phyloP scores from a whole-genome alignment of 371 early-diverging fungal genomes.

The Mortierella sp. region DNA sequence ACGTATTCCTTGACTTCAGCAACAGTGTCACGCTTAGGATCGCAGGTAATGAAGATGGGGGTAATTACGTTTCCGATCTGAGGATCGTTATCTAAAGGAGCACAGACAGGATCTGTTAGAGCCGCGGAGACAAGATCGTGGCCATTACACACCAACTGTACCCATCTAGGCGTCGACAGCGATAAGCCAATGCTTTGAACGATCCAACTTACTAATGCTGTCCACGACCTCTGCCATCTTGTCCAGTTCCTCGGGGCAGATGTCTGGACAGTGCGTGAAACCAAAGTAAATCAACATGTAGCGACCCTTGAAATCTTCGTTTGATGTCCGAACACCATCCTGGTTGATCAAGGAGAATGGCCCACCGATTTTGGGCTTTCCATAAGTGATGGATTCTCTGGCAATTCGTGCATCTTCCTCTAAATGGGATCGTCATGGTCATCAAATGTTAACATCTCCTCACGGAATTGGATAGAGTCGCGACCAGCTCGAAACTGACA shows the following conservation, averaged over 20 bases:
- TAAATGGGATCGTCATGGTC: not conserved
- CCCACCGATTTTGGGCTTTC: constrained; percentile 94
- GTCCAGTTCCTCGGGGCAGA: constrained; percentile 98
- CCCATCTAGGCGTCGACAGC: constrained; percentile 4
- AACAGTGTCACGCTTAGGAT: constrained; percentile 93
- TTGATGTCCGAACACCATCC: constrained; percentile 70
- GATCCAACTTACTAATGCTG: constrained; percentile 65
- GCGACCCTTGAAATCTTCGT: constrained; percentile 80
- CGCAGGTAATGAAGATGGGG: constrained; percentile 97
- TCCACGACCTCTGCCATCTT: constrained; percentile 95
- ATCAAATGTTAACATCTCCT: no score
- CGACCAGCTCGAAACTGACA: no score
- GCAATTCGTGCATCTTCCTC: constrained; percentile 55
- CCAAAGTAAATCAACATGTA: constrained; percentile 96
- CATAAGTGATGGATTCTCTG: constrained; percentile 59
- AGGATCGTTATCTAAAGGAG: constrained; percentile 60
- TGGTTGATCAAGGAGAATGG: constrained; percentile 90
- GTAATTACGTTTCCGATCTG: constrained; percentile 70
- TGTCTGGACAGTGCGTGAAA: constrained; percentile 98
- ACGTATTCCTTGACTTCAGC: constrained; percentile 89
- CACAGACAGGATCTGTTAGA: no score
- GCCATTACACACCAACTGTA: no score
- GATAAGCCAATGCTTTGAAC: constrained; percentile 1
- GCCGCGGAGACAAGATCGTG: no score
- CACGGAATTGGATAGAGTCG: no score